These are phyloP conservation scores for Pilobolus umbonatus DNA, from an alignment of 192 early-diverging fungal species.

Conservation along the genomic window DNA sequence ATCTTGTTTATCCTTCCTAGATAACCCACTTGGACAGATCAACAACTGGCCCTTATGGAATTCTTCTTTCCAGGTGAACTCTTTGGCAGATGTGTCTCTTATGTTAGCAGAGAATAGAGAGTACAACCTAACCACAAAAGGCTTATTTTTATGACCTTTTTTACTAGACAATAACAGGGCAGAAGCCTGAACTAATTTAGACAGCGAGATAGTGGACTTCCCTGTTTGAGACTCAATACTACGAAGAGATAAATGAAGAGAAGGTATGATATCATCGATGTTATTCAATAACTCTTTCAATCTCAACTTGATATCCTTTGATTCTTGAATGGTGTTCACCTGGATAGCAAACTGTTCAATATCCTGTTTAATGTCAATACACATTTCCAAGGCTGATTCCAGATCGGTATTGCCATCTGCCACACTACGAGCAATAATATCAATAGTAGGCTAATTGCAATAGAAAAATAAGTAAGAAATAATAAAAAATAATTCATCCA, in stretches of 20 bases:
- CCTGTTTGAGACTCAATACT: conserved; percentile 20
- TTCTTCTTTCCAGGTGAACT: conserved; percentile 84
- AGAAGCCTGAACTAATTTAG: conserved; percentile 46
- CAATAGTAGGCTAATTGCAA: conserved; percentile 54
- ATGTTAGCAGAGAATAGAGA: conserved; percentile 64
- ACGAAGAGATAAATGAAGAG: conserved; percentile 30
- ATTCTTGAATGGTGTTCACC: conserved; percentile 4
- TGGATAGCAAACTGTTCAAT: conserved; percentile 41
- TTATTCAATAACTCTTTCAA: conserved; percentile 13
- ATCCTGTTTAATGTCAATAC: conserved; percentile 45
- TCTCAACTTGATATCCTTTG: conserved; percentile 22
- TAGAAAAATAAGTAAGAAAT: background rate
- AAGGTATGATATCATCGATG: conserved; percentile 36
- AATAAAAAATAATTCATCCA: background rate
- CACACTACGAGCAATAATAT: conserved; percentile 58
- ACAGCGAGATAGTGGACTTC: conserved; percentile 15
- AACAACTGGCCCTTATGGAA: conserved; percentile 48
- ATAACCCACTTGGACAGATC: too few relatives aligned
- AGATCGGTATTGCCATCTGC: conserved; percentile 59
- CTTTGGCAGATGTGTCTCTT: conserved; percentile 53
- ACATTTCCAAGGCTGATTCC: conserved; percentile 51
- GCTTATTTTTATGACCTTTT: conserved; percentile 9
- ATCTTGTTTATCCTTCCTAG: background rate
- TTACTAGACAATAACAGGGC: conserved; percentile 30
- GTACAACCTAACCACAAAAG: conserved; percentile 56